Percentiles rank a stretch among this genome's conserved stretches.
Evolutionary conservation across 495 filamentous ascomycete species (phyloP).

Genomic region (Penicillium psychrofluorescens): DNA sequence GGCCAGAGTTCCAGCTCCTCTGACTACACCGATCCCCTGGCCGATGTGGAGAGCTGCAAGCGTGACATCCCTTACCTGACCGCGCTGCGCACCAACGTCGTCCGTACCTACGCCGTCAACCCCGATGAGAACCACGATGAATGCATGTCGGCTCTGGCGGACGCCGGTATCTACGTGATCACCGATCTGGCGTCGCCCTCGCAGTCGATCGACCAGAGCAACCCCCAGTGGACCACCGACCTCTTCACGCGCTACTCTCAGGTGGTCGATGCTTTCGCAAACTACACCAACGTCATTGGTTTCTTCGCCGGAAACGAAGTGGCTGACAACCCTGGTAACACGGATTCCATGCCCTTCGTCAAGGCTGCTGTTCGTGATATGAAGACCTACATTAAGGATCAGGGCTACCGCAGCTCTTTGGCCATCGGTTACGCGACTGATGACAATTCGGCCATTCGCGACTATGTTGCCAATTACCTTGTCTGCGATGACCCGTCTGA

Average conservation of each 20-base stretch:
- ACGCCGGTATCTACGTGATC: conserved; percentile 92
- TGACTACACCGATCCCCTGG: conserved; percentile 62
- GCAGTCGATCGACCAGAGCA: conserved; percentile 73
- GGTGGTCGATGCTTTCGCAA: conserved; percentile 76
- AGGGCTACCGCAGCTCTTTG: conserved; percentile 62
- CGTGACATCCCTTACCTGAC: conserved; percentile 80
- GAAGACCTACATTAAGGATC: conserved; percentile 84
- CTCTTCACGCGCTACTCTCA: conserved; percentile 75
- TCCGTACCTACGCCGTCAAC: conserved; percentile 93
- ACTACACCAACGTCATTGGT: conserved; percentile 84
- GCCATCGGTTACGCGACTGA: conserved; percentile 94
- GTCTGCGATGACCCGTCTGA: conserved; percentile 67
- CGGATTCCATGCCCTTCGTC: conserved; percentile 80
- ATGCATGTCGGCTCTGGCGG: conserved; percentile 82
- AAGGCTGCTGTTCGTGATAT: conserved; percentile 95
- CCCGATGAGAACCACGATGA: conserved; percentile 65
- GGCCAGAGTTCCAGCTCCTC: conserved; percentile 22
- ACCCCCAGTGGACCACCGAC: conserved; percentile 68
- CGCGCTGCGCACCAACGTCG: conserved; percentile 75
- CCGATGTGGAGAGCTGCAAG: conserved; percentile 59
- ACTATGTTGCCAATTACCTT: conserved; percentile 78
- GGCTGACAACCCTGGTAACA: conserved; percentile 78
- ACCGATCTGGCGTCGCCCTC: conserved; percentile 78
- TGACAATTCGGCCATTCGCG: conserved; percentile 76
- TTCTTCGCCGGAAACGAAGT: conserved; percentile 99